Base-by-base conservation (phyloP, 2,329 filamentous ascomycete genomes). In the Trichoderma citrinoviride region DNA sequence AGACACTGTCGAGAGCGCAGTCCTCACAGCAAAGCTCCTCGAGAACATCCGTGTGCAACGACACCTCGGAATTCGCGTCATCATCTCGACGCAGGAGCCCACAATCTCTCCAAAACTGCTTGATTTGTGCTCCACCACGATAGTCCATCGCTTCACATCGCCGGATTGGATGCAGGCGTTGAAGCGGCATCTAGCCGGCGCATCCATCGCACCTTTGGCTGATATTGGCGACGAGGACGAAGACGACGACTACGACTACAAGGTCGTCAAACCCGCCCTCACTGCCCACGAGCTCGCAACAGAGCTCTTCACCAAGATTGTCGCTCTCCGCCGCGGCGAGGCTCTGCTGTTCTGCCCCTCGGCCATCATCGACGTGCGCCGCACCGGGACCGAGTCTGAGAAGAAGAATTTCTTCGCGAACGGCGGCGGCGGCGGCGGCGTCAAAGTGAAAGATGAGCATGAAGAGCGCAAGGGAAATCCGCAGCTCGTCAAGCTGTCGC, bases 31-130 rank as follows among this genome's bases (percentile, higher is more conserved):
- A 6, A 80, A 81, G 0, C 78, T 93, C 0, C 78, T 91, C 0
- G 79, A 81, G 0, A 83, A 85, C 0, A 89, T 94, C 68, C 84
- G 90, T 0, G 80, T 89, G 19, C 90, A 94, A 74, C 86, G 90
- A 0, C 91, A 94, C 71, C 76, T 87, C 0, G 90, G 83, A 0
- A 81, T 84, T 0, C 83, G 90, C 0, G 80, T 93, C 5, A 73
- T 94, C 47, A 87, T 94, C 37, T 87, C 90, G 0, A 94, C 90
- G 0, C 90, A 95, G 71, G 91, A 94, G 70, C 91, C 90, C 0
- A 91, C 89, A 0, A 81, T 93, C 4, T 88, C 87, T 0, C 85
- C 87, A 0, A 81, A 82, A 17, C 81, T 95, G 0, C 80, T 94
- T 0, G 89, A 92, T 61, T 78, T 94, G 0, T 92, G 88, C 73